Evolutionary conservation across 331 rosid genomes (phyloP).

Genomic region (Malus hybrid): DNA sequence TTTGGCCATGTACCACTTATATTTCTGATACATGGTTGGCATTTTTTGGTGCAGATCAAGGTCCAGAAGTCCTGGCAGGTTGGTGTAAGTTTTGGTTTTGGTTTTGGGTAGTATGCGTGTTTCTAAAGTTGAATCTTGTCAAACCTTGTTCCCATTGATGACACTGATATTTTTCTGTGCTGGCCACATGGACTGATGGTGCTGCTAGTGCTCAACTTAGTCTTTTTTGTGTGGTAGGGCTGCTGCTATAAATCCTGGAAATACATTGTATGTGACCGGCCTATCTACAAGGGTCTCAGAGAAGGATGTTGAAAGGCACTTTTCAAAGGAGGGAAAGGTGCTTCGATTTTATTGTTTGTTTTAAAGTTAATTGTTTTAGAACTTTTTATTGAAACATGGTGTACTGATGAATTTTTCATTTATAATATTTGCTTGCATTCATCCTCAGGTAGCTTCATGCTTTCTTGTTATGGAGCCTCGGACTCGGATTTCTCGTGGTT

Average conservation of each 20-base stretch:
- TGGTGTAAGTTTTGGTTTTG: slow-evolving; percentile 5
- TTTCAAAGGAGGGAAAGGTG: slow-evolving; percentile 92
- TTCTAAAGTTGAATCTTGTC: neutral
- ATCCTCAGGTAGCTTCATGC: slow-evolving; percentile 78
- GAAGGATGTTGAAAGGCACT: slow-evolving; percentile 86
- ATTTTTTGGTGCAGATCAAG: slow-evolving; percentile 50
- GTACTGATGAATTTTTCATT: neutral
- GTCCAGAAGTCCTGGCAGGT: slow-evolving; percentile 85
- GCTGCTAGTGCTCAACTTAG: neutral
- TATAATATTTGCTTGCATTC: neutral
- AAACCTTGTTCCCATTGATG: neutral
- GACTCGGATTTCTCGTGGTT: slow-evolving; percentile 84
- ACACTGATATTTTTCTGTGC: neutral
- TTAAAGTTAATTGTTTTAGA: neutral
- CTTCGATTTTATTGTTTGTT: neutral
- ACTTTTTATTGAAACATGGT: neutral
- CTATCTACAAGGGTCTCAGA: slow-evolving; percentile 83
- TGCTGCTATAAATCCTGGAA: slow-evolving; percentile 52
- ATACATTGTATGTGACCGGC: slow-evolving; percentile 91
- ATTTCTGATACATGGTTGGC: slow-evolving; percentile 9
- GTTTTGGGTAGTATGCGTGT: neutral
- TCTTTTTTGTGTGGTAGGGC: slow-evolving; percentile 27
- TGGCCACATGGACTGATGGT: neutral
- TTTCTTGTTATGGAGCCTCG: slow-evolving; percentile 98
- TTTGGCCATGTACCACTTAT: neutral